Conservation (phyloP, 2,329 filamentous ascomycete genomes). For the Hypoxylon sp. region DNA sequence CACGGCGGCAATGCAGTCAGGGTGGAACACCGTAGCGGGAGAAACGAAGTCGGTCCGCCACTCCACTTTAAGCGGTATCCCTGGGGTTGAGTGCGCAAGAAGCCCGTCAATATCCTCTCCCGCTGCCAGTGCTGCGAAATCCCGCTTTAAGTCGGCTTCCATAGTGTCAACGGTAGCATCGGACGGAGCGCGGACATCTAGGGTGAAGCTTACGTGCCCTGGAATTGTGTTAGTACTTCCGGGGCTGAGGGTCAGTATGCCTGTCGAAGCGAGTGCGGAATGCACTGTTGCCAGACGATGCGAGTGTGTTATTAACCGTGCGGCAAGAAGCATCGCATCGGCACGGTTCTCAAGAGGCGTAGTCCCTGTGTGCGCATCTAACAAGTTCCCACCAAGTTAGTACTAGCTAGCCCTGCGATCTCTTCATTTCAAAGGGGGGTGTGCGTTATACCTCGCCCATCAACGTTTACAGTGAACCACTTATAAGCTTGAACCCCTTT, state of each 20-base stretch:
- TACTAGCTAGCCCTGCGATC: neutral
- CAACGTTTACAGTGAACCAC: constrained; percentile 78
- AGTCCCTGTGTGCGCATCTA: constrained; percentile 80
- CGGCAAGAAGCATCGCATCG: constrained; percentile 77
- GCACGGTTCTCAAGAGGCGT: constrained; percentile 76
- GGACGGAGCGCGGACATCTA: constrained; percentile 74
- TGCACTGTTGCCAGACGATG: constrained; percentile 73
- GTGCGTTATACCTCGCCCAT: constrained; percentile 63
- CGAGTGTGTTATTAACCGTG: constrained; percentile 76
- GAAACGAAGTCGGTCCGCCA: constrained; percentile 75
- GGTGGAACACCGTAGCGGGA: constrained; percentile 74
- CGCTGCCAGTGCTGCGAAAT: constrained; percentile 72
- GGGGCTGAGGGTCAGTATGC: constrained; percentile 75
- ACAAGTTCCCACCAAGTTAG: constrained; percentile 21
- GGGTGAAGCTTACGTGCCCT: constrained; percentile 74
- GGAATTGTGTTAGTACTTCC: constrained; percentile 83
- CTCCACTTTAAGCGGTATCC: constrained; percentile 45
- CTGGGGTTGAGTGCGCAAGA: constrained; percentile 53
- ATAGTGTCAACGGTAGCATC: constrained; percentile 71
- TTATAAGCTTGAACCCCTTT: constrained; percentile 81
- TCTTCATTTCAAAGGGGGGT: neutral
- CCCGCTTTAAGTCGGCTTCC: constrained; percentile 67
- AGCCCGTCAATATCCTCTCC: constrained; percentile 67
- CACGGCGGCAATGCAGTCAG: constrained; percentile 77
- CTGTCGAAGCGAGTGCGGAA: constrained; percentile 76